These are phyloP conservation scores for Phytophthora tentaculata DNA, from an alignment of 352 stramenopile genomes.

Conservation along the genomic window DNA sequence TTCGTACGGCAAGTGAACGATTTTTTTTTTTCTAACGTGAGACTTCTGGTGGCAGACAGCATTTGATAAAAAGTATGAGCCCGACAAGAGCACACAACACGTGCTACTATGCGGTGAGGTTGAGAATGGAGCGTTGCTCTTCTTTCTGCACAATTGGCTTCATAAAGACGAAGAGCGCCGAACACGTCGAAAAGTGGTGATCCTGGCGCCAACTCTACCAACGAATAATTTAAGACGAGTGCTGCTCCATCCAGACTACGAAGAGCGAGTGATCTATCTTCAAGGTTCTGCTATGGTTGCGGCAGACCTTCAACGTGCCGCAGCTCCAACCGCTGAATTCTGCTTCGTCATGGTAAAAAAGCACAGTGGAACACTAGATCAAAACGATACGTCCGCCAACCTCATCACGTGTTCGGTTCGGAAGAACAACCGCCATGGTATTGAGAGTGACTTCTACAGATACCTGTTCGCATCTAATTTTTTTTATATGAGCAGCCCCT, in stretches of 20 bases:
- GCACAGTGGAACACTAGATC: constrained; percentile 55
- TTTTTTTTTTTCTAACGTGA: not conserved
- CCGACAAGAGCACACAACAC: constrained; percentile 71
- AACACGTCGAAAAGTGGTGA: constrained; percentile 69
- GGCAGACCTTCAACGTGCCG: constrained; percentile 68
- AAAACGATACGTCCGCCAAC: constrained; percentile 78
- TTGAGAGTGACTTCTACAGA: too few relatives aligned
- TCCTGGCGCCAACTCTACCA: constrained; percentile 66
- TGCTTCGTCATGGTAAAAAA: constrained; percentile 86
- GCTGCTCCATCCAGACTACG: constrained; percentile 75
- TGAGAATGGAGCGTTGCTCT: constrained; percentile 66
- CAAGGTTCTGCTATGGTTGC: constrained; percentile 80
- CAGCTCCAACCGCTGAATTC: constrained; percentile 52
- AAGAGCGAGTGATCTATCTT: constrained; percentile 79
- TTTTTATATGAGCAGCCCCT: constrained; percentile 37
- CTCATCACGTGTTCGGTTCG: constrained; percentile 80
- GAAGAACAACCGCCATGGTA: constrained; percentile 76
- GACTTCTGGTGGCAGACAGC: constrained; percentile 49
- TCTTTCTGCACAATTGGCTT: constrained; percentile 85
- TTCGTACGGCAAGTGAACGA: not conserved
- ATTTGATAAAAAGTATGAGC: constrained; percentile 81
- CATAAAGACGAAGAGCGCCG: constrained; percentile 66
- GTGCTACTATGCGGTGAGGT: constrained; percentile 84
- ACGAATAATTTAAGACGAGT: constrained; percentile 64
- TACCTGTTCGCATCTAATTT: not conserved